Evolutionary conservation across 2,329 filamentous ascomycete species (phyloP), one percentile per base, ranked within the genome.

Genomic region (Venturia oleaginea): DNA sequence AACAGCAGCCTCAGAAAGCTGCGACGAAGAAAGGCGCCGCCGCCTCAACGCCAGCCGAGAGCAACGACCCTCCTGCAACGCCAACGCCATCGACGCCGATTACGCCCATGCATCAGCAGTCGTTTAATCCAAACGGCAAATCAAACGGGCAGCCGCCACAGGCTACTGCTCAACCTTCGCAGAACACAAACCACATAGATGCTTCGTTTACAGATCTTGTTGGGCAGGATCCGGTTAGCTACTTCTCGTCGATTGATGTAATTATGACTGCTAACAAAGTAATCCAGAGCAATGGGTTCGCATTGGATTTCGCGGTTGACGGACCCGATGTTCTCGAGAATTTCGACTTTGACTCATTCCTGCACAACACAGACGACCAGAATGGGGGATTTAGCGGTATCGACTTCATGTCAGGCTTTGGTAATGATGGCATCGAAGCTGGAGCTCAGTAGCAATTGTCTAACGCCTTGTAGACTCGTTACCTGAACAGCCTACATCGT

Each of bases 291-390:
- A 57, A 57, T 19, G 46, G 22, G 22, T 57, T 57, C 30, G 51
- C 51, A 55, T 71, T 79, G 64, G 74, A 76, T 64, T 76, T 79
- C 66, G 72, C 71, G 59, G 73, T 79, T 80, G 79, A 79, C 77
- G 73, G 83, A 77, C 65, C 82, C 83, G 79, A 91, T 85, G 81
- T 90, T 81, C 78, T 85, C 78, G 70, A 86, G 78, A 76, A 82
- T 82, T 87, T 88, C 72, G 84, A 88, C 73, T 88, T 88, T 72
- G 85, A 87, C 71, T 84, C 82, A 19, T 88, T 87, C 76, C 76
- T 88, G 62, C 84, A 86, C 69, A 84, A 81, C 34, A 76, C 75
- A 48, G 77, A 78, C 46, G 82, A 82, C 30, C 34, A 55, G n/a
- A n/a, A n/a, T n/a, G n/a, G n/a, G n/a, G 38, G 40, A 13, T 57